A percentile compares a stretch with the other conserved stretches of the same genome.
Conservation (phyloP, 2,329 filamentous ascomycete genomes). For the Neofusicoccum umdonicola region DNA sequence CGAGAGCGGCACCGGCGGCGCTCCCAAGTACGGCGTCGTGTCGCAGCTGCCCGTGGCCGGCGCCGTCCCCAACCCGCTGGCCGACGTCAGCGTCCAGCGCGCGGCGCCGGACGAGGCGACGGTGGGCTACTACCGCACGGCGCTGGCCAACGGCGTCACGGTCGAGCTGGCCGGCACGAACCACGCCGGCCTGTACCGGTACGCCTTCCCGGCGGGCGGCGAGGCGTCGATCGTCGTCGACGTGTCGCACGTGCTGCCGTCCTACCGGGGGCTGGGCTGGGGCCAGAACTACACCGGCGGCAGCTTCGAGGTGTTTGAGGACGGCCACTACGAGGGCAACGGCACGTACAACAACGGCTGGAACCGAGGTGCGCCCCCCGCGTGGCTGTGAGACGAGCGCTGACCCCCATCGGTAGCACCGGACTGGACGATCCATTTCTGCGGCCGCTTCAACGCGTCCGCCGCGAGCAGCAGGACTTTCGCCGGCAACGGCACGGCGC, state of each 20-base stretch:
- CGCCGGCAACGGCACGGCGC: constrained; percentile 24
- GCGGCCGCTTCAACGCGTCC: constrained; percentile 56
- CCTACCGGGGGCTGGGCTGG: constrained; percentile 58
- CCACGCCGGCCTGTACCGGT: constrained; percentile 59
- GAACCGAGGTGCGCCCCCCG: constrained; percentile 47
- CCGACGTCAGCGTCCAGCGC: constrained; percentile 54
- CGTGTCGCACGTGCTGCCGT: constrained; percentile 62
- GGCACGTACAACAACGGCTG: constrained; percentile 67
- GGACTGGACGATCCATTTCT: constrained; percentile 63
- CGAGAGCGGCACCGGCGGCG: constrained; percentile 35
- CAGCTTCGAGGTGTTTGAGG: constrained; percentile 51
- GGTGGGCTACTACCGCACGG: constrained; percentile 62
- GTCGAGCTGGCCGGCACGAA: constrained; percentile 59
- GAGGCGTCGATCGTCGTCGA: constrained; percentile 56
- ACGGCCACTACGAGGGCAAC: constrained; percentile 58
- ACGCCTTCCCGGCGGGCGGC: constrained; percentile 52
- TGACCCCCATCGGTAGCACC: constrained; percentile 39
- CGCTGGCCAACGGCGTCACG: constrained; percentile 52
- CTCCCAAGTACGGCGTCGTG: constrained; percentile 36
- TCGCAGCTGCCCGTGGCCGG: constrained; percentile 35
- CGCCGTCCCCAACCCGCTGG: constrained; percentile 50
- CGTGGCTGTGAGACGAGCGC: not conserved
- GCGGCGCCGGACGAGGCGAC: constrained; percentile 51
- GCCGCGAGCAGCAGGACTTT: constrained; percentile 33
- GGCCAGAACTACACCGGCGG: constrained; percentile 64